Evolutionary conservation across 1,284 basidiomycete species (phyloP).

Genomic region (Cystobasidium sp.): DNA sequence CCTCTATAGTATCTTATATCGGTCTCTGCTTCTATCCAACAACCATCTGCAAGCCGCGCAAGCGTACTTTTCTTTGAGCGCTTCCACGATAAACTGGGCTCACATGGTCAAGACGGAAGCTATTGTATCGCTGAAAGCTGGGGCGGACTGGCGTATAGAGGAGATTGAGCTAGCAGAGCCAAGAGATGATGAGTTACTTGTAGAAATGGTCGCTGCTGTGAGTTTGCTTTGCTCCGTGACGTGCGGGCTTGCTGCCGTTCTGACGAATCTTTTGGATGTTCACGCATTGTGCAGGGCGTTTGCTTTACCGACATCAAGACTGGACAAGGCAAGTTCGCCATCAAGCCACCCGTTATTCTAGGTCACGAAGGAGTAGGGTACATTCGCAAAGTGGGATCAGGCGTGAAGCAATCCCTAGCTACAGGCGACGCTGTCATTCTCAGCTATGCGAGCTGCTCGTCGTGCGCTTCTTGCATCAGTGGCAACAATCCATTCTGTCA

Average conservation of each 20-base stretch:
- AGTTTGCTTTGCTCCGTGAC: background rate
- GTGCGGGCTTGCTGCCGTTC: background rate
- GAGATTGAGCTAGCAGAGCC: conserved; percentile 14
- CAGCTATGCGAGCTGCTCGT: conserved; percentile 21
- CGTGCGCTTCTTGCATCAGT: conserved; percentile 17
- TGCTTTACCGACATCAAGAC: conserved; percentile 28
- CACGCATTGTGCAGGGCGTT: background rate
- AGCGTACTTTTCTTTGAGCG: too few species aligned
- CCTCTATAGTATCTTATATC: too few species aligned
- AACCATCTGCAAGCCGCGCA: too few species aligned
- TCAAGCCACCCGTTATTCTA: conserved; percentile 17
- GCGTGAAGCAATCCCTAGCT: conserved; percentile 6
- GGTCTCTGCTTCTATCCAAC: too few species aligned
- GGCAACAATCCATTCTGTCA: conserved; percentile 18
- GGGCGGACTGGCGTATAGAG: conserved; percentile 12
- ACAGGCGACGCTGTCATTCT: conserved; percentile 35
- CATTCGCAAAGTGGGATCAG: background rate
- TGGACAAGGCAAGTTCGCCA: conserved; percentile 25
- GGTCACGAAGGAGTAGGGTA: conserved; percentile 30
- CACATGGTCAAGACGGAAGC: conserved; percentile 22
- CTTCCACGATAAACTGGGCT: too few species aligned
- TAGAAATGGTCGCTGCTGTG: conserved; percentile 29
- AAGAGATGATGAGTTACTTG: conserved; percentile 24
- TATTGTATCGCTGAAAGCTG: conserved; percentile 16
- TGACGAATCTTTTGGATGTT: background rate